A percentile compares a stretch with the other conserved stretches of the same genome.
phyloP scores from a whole-genome alignment of 441 rosid species.

The Metrosideros polymorpha region DNA sequence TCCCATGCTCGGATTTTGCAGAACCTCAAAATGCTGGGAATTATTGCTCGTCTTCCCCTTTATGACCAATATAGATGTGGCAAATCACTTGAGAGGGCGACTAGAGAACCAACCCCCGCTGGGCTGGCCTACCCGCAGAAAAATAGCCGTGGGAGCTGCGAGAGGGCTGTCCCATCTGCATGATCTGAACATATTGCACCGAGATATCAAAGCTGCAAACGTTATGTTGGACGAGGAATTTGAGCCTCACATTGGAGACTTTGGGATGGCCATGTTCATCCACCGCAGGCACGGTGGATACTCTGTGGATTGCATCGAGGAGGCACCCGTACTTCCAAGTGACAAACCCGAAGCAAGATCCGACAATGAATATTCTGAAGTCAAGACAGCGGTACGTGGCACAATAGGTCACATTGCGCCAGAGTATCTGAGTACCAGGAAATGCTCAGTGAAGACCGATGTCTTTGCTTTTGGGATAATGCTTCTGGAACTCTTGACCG shows the following conservation, averaged over 20 bases:
- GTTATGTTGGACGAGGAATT: not conserved
- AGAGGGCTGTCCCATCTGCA: not conserved
- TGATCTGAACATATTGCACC: not conserved
- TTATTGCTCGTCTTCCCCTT: not conserved
- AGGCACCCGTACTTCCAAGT: not conserved
- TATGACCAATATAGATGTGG: not conserved
- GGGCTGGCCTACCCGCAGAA: not conserved
- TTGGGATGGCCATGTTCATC: not conserved
- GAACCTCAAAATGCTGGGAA: accelerated
- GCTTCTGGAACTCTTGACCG: not conserved
- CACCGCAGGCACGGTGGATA: not conserved
- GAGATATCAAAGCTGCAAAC: not conserved
- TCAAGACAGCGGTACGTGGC: not conserved
- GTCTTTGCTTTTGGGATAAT: not conserved
- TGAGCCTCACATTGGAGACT: not conserved
- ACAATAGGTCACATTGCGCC: not conserved
- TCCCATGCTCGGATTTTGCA: not conserved
- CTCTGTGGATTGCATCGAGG: not conserved
- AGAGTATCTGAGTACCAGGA: not conserved
- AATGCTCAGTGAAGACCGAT: not conserved
- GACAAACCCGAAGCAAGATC: not conserved
- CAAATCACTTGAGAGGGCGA: not conserved
- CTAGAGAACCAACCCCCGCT: not conserved
- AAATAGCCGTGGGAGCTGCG: not conserved
- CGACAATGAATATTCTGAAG: not conserved